phyloP scores from a whole-genome alignment of 192 early-diverging fungal species.

The Funneliformis geosporum region DNA sequence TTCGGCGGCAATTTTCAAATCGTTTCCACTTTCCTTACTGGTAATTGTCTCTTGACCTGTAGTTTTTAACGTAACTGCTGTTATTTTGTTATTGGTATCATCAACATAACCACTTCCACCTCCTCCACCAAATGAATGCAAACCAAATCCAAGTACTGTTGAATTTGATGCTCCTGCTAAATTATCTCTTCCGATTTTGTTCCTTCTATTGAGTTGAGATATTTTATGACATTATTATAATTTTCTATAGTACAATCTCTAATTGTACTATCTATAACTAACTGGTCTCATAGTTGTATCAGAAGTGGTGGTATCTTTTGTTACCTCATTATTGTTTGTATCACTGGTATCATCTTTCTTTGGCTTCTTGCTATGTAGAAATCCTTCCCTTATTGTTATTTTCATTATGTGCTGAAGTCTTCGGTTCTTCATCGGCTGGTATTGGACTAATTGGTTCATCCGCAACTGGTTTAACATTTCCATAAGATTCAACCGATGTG shows the following conservation, averaged over 20 bases:
- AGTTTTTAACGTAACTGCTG: too few relatives aligned
- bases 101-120: too few relatives aligned
- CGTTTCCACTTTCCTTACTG: background rate
- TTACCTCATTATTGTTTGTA: too few relatives aligned
- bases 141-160: too few relatives aligned
- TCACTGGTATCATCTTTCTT: background rate
- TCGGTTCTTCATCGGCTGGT: background rate
- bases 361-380: background rate
- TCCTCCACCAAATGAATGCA: too few relatives aligned
- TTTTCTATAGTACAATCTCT: background rate
- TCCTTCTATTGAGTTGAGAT: background rate
- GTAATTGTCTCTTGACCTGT: too few relatives aligned
- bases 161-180: too few relatives aligned
- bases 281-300: background rate
- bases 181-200: background rate
- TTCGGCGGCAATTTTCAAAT: background rate
- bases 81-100: too few relatives aligned
- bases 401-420: background rate
- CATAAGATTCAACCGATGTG: too few relatives aligned
- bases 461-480: background rate
- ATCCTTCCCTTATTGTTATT: too few relatives aligned
- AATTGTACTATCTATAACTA: too few relatives aligned
- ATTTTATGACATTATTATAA: background rate
- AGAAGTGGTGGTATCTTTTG: background rate
- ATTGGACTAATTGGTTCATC: background rate